Evolutionary conservation across 2,329 filamentous ascomycete genomes (phyloP).

Genomic region (Stachybotrys chartarum): DNA sequence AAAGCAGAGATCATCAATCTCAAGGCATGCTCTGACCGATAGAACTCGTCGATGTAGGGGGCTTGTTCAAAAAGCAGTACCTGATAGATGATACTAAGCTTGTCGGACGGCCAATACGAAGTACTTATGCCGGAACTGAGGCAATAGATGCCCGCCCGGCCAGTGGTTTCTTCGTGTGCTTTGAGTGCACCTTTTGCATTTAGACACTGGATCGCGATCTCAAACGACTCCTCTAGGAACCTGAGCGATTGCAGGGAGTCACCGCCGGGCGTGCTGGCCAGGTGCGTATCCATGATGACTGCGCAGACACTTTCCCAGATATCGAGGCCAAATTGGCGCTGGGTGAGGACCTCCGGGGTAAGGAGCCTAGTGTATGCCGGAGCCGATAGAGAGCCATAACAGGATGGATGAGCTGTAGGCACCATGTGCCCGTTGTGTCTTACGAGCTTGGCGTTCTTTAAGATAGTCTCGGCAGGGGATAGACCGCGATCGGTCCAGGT

Average conservation of each 20-base stretch:
- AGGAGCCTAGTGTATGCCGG: constrained; percentile 11
- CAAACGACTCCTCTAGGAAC: not conserved
- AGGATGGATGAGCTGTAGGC: constrained; percentile 15
- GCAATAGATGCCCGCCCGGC: not conserved
- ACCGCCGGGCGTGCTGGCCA: not conserved
- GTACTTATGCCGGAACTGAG: not conserved
- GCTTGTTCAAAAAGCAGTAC: not conserved
- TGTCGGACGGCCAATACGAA: not conserved
- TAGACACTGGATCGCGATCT: not conserved
- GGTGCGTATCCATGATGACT: not conserved
- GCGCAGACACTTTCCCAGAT: constrained; percentile 19
- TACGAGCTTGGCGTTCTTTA: constrained; percentile 14
- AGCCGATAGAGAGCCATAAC: constrained; percentile 8
- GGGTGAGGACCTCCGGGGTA: constrained; percentile 13
- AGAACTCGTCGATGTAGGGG: not conserved
- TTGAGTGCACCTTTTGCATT: not conserved
- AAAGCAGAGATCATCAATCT: not conserved
- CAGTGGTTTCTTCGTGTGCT: not conserved
- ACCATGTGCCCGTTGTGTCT: not conserved
- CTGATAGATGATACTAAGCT: not conserved
- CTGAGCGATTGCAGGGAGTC: not conserved
- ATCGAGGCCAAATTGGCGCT: constrained; percentile 10
- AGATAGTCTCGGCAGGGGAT: constrained; percentile 21
- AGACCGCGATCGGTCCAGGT: constrained; percentile 8
- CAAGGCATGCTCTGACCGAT: not conserved